Conservation (phyloP, 202 grass and related monocot species). For the Elaeis oleifera region DNA sequence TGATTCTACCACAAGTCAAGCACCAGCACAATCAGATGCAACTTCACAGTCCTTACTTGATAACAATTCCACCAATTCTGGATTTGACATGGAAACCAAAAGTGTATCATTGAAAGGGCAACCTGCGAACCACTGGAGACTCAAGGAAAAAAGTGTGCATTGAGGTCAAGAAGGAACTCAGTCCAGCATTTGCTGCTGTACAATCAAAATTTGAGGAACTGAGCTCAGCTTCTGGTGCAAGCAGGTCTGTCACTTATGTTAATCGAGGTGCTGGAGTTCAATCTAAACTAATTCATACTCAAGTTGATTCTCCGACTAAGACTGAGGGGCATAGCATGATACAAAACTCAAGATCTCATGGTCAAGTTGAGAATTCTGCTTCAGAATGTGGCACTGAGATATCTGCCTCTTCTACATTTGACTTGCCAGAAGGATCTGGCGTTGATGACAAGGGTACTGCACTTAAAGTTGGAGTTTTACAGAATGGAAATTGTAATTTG, state of each 20-base stretch:
- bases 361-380: neutral
- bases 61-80: slow-evolving; percentile 32
- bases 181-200: neutral
- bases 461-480: neutral
- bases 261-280: slow-evolving; percentile 29
- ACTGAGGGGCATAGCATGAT: slow-evolving; percentile 11
- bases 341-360: neutral
- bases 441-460: neutral
- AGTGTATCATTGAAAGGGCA: neutral
- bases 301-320: neutral
- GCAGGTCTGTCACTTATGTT: slow-evolving; percentile 21
- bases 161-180: neutral
- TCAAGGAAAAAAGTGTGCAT: neutral
- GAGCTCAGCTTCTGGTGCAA: neutral
- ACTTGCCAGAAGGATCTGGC: neutral
- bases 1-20: neutral
- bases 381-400: neutral
- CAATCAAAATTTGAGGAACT: slow-evolving; percentile 3
- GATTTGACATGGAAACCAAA: slow-evolving; percentile 26
- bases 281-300: neutral
- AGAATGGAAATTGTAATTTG: slow-evolving; percentile 14
- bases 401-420: neutral
- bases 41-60: slow-evolving; percentile 14
- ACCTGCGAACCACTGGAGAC: neutral
- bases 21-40: neutral